Evolutionary conservation across 345 rosid species (phyloP), one percentile per base, ranked within the genome.

Genomic region (Leavenworthia alabamica): DNA sequence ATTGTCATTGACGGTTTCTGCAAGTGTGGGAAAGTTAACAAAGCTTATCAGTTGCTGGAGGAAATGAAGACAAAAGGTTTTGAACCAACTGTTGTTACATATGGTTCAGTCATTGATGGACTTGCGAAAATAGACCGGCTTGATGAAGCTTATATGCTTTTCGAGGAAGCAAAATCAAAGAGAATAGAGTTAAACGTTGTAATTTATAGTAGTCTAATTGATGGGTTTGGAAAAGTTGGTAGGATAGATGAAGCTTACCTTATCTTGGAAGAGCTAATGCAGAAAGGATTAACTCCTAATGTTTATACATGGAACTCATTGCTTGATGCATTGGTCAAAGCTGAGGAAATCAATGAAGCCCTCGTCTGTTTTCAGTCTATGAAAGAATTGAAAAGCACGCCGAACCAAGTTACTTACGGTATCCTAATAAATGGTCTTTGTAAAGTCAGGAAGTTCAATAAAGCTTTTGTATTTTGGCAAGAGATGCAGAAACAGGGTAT

Each of bases 401-500:
- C 94, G 11, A 87, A 87, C 81, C 79, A 76, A 15, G 61, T 86
- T 63, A 89, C 99, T 12, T 93, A 81, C 35, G 72, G 88, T 68
- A 89, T 87, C 66, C 65, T 89, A 29, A 87, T 93, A 31, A 82
- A 87, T 16, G 99, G 97, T 73, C 97, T 93, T 23, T 87, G 99
- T 69, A 80, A 67, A 57, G 74, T 85, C 52, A 80, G 96, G 73
- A 93, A 93, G 68, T 93, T 86, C 67, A 93, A 83, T 74, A 93
- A 93, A 77, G 99, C 97, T 59, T 87, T 89, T 70, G 99, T 89
- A 8, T 81, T 80, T 73, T 93, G 97, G 99, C 99, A 93, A 82
- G 97, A 93, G 84, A 89, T 93, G 96, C 86, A 74, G 71, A 93
- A 86, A 69, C 82, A 76, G 53, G 87, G 85, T 27, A 69, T 89